Evolutionary conservation across 2,329 filamentous ascomycete genomes (phyloP).

Genomic region (Ophioceras dolichostomum): DNA sequence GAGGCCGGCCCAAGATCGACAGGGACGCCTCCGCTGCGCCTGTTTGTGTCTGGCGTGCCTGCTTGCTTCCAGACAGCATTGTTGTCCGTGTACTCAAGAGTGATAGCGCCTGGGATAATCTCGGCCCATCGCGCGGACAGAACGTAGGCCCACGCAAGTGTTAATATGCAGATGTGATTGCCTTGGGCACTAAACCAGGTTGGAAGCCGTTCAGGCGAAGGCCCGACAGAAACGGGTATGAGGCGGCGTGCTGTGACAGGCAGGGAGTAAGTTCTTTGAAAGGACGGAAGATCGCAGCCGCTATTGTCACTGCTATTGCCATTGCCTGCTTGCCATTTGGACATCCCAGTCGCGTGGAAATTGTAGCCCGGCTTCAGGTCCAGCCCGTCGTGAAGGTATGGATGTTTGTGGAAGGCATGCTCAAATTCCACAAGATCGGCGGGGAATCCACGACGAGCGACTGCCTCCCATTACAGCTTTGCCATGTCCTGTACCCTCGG

Average conservation of each 20-base stretch:
- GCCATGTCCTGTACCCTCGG: conserved; percentile 2
- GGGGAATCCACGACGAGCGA: not conserved
- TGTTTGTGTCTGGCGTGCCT: not conserved
- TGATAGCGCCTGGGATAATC: conserved; percentile 1
- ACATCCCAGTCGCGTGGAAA: not conserved
- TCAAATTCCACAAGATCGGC: conserved; percentile 2
- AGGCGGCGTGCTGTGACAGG: conserved; percentile 4
- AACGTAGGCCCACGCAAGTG: conserved; percentile 3
- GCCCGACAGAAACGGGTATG: conserved; percentile 2
- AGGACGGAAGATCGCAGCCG: not conserved
- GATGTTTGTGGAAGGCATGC: conserved; percentile 1
- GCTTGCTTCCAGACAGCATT: not conserved
- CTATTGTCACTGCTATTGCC: not conserved
- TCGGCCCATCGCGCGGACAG: conserved; percentile 3
- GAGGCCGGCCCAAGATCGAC: conserved; percentile 2
- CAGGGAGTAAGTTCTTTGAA: not conserved
- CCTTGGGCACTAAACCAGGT: conserved; percentile 2
- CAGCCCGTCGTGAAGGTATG: conserved; percentile 3
- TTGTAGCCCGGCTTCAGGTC: conserved; percentile 2
- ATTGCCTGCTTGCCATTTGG: not conserved
- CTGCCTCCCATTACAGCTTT: not conserved
- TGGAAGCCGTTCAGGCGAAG: not conserved
- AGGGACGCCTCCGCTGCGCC: not conserved
- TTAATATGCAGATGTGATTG: conserved; percentile 3
- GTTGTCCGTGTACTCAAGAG: conserved; percentile 1